These are phyloP conservation scores for Aciculosporium take DNA, from an alignment of 2,329 filamentous ascomycete species.

Conservation along the genomic window DNA sequence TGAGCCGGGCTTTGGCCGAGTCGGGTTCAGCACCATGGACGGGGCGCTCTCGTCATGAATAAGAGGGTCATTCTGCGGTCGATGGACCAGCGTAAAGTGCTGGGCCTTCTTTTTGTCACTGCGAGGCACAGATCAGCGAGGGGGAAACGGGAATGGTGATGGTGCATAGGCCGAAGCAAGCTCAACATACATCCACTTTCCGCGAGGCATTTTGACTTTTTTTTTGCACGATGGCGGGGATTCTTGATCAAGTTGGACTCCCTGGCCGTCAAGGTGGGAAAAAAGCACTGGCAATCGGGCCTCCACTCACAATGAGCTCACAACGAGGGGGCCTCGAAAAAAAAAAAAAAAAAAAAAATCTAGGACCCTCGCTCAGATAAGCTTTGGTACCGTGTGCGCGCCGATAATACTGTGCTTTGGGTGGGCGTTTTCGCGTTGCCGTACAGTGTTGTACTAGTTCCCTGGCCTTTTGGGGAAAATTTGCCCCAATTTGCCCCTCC, in stretches of 20 bases:
- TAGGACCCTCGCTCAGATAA: constrained; percentile 12
- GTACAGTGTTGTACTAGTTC: constrained; percentile 17
- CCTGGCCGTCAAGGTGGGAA: constrained; percentile 3
- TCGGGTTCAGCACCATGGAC: constrained; percentile 76
- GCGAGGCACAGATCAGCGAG: neutral
- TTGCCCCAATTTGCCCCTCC: constrained; percentile 40
- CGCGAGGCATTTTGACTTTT: constrained; percentile 51
- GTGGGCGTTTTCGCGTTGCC: fast-evolving
- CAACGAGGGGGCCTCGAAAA: too few relatives aligned
- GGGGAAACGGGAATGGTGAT: neutral
- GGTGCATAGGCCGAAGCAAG: too few relatives aligned
- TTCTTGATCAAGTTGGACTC: neutral
- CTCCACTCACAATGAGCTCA: neutral
- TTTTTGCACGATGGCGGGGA: neutral
- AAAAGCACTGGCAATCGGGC: constrained; percentile 12
- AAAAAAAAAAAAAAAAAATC: constrained; percentile 12
- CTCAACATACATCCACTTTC: constrained; percentile 48
- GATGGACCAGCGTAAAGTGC: constrained; percentile 88
- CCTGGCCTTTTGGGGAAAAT: constrained; percentile 12
- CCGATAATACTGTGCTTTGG: constrained; percentile 17
- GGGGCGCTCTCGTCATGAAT: constrained; percentile 86
- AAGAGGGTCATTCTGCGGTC: constrained; percentile 90
- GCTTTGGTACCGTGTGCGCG: constrained; percentile 9
- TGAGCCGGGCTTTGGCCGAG: constrained; percentile 24
- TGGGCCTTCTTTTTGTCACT: constrained; percentile 80